Evolutionary conservation across 78 protist species (phyloP).

Genomic region (Dictyostelium capitatum): DNA sequence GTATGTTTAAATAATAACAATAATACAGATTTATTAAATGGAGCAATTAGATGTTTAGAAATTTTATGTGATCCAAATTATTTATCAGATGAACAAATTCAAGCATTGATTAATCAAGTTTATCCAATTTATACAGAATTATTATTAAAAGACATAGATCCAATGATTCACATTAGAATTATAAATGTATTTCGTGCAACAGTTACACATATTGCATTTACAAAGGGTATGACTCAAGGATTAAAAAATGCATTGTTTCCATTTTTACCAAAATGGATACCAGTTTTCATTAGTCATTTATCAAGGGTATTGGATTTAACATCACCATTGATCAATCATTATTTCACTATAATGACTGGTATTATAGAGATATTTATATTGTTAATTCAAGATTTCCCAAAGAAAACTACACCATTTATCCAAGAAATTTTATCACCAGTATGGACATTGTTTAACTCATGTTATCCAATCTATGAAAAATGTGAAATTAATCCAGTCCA

Average conservation of each 20-base stretch:
- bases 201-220: neutral
- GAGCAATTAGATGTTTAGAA: conserved; percentile 41
- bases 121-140: conserved; percentile 20
- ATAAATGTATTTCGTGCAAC: neutral
- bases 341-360: conserved; percentile 20
- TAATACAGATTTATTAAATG: conserved; percentile 25
- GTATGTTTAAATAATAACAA: conserved; percentile 19
- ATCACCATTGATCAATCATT: conserved; percentile 7
- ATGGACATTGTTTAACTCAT: conserved; percentile 43
- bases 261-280: conserved; percentile 20
- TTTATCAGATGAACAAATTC: conserved; percentile 9
- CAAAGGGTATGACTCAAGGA: neutral
- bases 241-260: neutral
- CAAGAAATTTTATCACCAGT: conserved; percentile 2
- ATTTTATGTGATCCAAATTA: conserved; percentile 33
- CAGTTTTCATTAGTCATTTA: conserved; percentile 3
- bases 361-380: neutral
- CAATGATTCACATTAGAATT: conserved; percentile 34
- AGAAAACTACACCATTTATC: neutral
- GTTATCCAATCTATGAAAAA: conserved; percentile 34
- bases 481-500: conserved; percentile 21
- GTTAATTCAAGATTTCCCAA: neutral
- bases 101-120: neutral
- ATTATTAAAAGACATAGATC: conserved; percentile 12
- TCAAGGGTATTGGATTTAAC: neutral